phyloP scores from a whole-genome alignment of 257 asterid species.

The Petunia axillaris region DNA sequence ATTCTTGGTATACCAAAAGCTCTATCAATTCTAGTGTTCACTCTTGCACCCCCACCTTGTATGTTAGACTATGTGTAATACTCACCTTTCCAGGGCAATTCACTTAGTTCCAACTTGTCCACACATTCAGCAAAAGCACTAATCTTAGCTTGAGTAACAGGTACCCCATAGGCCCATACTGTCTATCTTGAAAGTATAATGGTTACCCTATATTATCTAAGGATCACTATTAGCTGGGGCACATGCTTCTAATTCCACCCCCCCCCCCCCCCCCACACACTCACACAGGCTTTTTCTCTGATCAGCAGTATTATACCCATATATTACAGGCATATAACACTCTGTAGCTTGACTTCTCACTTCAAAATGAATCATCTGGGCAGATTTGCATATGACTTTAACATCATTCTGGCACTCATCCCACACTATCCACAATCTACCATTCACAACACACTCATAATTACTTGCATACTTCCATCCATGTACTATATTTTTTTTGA shows the following conservation, averaged over 20 bases:
- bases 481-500: too few species aligned
- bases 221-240: neutral
- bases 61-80: neutral
- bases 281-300: neutral
- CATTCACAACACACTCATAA: neutral
- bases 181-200: too few species aligned
- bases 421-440: neutral
- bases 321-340: too few species aligned
- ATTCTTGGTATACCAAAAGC: neutral
- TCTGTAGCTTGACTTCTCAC: neutral
- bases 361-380: neutral
- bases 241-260: too few species aligned
- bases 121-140: neutral
- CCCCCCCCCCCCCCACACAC: too few species aligned
- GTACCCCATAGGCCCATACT: too few species aligned
- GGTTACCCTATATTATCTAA: too few species aligned
- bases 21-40: neutral
- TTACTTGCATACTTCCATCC: neutral
- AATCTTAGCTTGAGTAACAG: too few species aligned
- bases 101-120: neutral
- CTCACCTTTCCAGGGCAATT: neutral
- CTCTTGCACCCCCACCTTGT: neutral
- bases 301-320: neutral
- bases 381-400: neutral
- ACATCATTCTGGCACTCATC: neutral